Conservation (phyloP, 129 eudicot species). For the Sambucus nigra region DNA sequence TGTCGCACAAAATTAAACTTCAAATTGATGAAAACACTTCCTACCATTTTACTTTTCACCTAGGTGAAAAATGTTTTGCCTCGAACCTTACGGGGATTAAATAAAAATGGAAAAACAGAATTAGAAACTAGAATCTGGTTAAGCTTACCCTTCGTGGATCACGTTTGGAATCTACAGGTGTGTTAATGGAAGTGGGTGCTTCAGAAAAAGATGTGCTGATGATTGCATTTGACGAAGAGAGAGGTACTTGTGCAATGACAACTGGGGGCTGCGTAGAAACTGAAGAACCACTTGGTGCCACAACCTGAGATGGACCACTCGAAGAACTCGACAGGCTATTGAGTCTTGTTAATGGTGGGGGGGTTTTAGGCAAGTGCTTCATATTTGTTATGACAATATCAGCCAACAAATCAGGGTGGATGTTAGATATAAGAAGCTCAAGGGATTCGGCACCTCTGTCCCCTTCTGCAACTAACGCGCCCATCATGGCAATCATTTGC, state of each 20-base stretch:
- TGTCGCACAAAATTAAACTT: too few species aligned
- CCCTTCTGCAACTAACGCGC: slow-evolving; percentile 90
- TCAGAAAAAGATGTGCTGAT: slow-evolving; percentile 34
- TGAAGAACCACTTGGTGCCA: slow-evolving; percentile 25
- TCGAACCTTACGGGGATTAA: too few species aligned
- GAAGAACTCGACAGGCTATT: slow-evolving; percentile 10
- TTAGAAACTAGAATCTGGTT: slow-evolving; percentile 4
- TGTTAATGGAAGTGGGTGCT: slow-evolving; percentile 27
- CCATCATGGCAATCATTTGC: slow-evolving; percentile 89
- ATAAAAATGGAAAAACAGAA: neutral
- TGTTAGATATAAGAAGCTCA: slow-evolving; percentile 67
- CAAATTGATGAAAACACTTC: too few species aligned
- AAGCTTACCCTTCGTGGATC: slow-evolving; percentile 89
- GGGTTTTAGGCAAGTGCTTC: slow-evolving; percentile 77
- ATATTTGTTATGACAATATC: slow-evolving; percentile 93
- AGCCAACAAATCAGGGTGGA: slow-evolving; percentile 89
- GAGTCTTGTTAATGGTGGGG: slow-evolving; percentile 37
- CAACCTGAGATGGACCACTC: slow-evolving; percentile 16
- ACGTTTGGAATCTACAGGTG: slow-evolving; percentile 60
- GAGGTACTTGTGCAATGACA: slow-evolving; percentile 21
- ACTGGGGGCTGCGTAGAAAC: slow-evolving; percentile 17
- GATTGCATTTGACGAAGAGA: slow-evolving; percentile 25
- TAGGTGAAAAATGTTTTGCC: too few species aligned
- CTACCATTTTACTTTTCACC: too few species aligned
- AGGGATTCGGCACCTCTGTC: slow-evolving; percentile 96